Percentiles rank a stretch among this genome's conserved stretches.
Conservation (phyloP, 495 filamentous ascomycete genomes). For the Aspergillus cavernicola region DNA sequence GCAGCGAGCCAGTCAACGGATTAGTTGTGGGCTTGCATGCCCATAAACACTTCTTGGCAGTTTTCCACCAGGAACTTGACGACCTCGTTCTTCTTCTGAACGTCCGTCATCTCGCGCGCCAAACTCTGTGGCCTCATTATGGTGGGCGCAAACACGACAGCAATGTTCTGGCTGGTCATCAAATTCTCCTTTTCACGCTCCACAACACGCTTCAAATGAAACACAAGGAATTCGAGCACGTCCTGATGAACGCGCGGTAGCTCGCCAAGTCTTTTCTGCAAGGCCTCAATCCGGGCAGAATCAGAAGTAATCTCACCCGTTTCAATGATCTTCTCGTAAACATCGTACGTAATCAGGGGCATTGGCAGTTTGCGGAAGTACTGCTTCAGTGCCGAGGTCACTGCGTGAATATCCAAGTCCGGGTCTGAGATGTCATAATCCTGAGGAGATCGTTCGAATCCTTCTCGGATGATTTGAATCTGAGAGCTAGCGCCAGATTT, state of each 20-base stretch:
- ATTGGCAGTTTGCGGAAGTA: conserved; percentile 94
- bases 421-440: conserved; percentile 91
- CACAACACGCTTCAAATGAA: conserved; percentile 89
- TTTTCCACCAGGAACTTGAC: conserved; percentile 90
- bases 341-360: conserved; percentile 86
- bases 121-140: conserved; percentile 88
- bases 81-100: conserved; percentile 84
- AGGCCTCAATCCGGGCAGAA: conserved; percentile 54
- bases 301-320: conserved; percentile 44
- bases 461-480: conserved; percentile 80
- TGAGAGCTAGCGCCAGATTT: conserved; percentile 90
- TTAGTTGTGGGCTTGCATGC: conserved; percentile 30
- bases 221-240: conserved; percentile 88
- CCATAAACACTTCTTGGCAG: conserved; percentile 71
- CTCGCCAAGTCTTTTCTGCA: conserved; percentile 67
- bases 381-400: conserved; percentile 93
- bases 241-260: conserved; percentile 81
- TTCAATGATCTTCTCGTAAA: conserved; percentile 87
- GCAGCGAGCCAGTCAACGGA: neutral
- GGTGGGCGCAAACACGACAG: conserved; percentile 97
- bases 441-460: conserved; percentile 71
- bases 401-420: conserved; percentile 90
- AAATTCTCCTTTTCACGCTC: conserved; percentile 75
- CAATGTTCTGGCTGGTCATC: conserved; percentile 93
- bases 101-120: conserved; percentile 93